phyloP scores from a whole-genome alignment of 805 yeast genomes.

The Tanozyma kutaoensis region DNA sequence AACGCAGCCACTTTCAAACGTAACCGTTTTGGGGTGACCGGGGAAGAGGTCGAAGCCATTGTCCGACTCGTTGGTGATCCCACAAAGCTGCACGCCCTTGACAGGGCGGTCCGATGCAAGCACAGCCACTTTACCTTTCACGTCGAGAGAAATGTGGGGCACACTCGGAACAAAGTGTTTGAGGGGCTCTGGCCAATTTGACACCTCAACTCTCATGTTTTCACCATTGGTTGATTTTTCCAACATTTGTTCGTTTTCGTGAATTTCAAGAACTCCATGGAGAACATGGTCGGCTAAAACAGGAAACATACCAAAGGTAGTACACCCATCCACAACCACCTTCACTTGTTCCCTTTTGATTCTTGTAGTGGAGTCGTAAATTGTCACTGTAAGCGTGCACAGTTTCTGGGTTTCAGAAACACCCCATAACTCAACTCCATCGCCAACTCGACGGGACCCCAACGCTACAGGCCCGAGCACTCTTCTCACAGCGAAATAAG shows the following conservation, averaged over 20 bases:
- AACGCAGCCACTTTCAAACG: too few species aligned
- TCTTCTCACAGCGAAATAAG: slow-evolving; percentile 33
- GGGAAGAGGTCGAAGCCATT: slow-evolving; percentile 39
- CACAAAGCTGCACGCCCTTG: slow-evolving; percentile 27
- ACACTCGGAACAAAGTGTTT: slow-evolving; percentile 22
- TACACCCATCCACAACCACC: slow-evolving; percentile 11
- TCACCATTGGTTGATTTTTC: slow-evolving; percentile 3
- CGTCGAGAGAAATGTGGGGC: slow-evolving; percentile 9
- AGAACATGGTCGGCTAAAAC: slow-evolving; percentile 1
- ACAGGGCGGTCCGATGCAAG: slow-evolving; percentile 22
- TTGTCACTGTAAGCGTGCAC: not conserved
- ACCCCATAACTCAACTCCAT: slow-evolving; percentile 27
- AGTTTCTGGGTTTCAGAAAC: slow-evolving; percentile 13
- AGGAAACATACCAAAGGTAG: slow-evolving; percentile 13
- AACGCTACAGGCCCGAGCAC: slow-evolving; percentile 18
- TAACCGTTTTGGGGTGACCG: slow-evolving; percentile 10
- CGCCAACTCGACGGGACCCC: slow-evolving; percentile 15
- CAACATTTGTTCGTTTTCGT: too few species aligned
- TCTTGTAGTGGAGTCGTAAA: slow-evolving; percentile 19
- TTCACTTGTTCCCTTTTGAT: slow-evolving; percentile 7
- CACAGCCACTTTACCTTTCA: slow-evolving; percentile 10
- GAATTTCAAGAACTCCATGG: not conserved
- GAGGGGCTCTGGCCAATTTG: slow-evolving; percentile 40
- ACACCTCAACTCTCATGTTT: slow-evolving; percentile 14
- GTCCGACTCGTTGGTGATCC: slow-evolving; percentile 18